A percentile compares a stretch with the other conserved stretches of the same genome.
Evolutionary conservation across 495 filamentous ascomycete genomes (phyloP).

Genomic region (Xanthoparmelia taractica): DNA sequence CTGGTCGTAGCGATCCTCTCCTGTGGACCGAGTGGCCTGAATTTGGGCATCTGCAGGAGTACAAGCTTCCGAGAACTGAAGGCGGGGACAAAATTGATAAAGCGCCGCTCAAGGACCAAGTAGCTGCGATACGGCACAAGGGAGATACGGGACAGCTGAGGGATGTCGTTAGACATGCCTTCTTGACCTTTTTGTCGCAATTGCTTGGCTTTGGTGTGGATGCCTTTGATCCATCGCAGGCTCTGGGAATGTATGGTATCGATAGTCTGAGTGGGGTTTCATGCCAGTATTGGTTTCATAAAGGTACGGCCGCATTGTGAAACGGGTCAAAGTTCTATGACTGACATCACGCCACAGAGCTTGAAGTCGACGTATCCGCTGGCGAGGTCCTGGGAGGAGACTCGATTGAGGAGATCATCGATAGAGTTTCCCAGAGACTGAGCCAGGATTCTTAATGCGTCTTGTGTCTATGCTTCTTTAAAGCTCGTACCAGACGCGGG

Average conservation of each 20-base stretch:
- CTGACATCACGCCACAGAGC: background rate
- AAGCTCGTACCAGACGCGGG: background rate
- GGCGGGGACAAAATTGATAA: background rate
- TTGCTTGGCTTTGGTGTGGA: slow-evolving; percentile 8
- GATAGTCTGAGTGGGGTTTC: slow-evolving; percentile 17
- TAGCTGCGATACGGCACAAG: background rate
- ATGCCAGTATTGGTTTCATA: slow-evolving; percentile 17
- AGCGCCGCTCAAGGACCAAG: background rate
- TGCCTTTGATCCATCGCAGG: background rate
- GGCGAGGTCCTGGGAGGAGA: background rate
- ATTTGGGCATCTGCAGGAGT: slow-evolving; percentile 8
- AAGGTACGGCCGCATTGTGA: background rate
- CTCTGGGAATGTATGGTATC: slow-evolving; percentile 13
- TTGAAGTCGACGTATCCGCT: slow-evolving; percentile 6
- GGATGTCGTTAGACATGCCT: background rate
- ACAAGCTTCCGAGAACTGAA: background rate
- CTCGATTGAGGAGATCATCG: background rate
- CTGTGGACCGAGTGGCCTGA: slow-evolving; percentile 17
- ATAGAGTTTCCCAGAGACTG: background rate
- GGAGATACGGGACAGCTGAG: background rate
- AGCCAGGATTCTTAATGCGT: background rate
- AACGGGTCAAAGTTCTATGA: background rate
- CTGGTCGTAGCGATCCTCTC: slow-evolving; percentile 4
- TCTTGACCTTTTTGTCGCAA: slow-evolving; percentile 9
- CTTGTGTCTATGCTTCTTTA: background rate